A percentile compares a stretch with the other conserved stretches of the same genome.
Evolutionary conservation across 2,329 filamentous ascomycete species (phyloP).

Genomic region (Ceratocystis smalleyi): DNA sequence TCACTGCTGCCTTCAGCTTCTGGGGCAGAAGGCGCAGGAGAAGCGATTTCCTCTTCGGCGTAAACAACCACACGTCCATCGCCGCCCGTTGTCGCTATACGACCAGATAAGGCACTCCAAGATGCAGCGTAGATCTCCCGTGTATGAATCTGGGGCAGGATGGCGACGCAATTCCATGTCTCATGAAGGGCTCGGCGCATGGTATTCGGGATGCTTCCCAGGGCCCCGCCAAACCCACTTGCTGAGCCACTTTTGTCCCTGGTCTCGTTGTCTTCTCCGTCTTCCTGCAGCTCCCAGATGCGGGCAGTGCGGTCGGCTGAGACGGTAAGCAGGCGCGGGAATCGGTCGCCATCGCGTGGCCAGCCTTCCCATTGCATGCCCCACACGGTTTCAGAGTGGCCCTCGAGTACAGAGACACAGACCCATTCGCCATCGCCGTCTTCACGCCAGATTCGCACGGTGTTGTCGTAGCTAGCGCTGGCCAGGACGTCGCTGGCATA

Average conservation of each 20-base stretch:
- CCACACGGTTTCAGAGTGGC: slow-evolving; percentile 82
- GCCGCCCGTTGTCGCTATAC: slow-evolving; percentile 76
- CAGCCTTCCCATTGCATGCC: slow-evolving; percentile 55
- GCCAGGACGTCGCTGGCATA: slow-evolving; percentile 60
- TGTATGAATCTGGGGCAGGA: slow-evolving; percentile 61
- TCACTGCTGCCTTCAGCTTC: neutral
- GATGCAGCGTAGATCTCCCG: slow-evolving; percentile 69
- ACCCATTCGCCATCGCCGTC: slow-evolving; percentile 84
- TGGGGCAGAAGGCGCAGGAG: slow-evolving; percentile 7
- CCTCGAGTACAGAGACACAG: slow-evolving; percentile 66
- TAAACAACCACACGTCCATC: slow-evolving; percentile 75
- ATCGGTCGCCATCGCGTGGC: slow-evolving; percentile 27
- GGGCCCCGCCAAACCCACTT: slow-evolving; percentile 32
- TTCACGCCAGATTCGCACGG: slow-evolving; percentile 74
- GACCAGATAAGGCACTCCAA: slow-evolving; percentile 65
- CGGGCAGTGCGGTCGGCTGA: slow-evolving; percentile 70
- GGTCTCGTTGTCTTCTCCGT: slow-evolving; percentile 30
- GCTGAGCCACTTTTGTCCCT: slow-evolving; percentile 22
- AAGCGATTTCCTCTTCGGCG: slow-evolving; percentile 36
- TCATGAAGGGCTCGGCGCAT: slow-evolving; percentile 68
- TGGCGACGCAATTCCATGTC: slow-evolving; percentile 63
- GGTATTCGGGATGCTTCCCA: slow-evolving; percentile 57
- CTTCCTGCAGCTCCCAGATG: slow-evolving; percentile 56
- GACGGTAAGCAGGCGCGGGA: slow-evolving; percentile 58
- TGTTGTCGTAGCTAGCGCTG: slow-evolving; percentile 88